A percentile compares a stretch with the other conserved stretches of the same genome.
These are phyloP conservation scores for Rehmannia glutinosa DNA, from an alignment of 257 asterid genomes.

Conservation along the genomic window DNA sequence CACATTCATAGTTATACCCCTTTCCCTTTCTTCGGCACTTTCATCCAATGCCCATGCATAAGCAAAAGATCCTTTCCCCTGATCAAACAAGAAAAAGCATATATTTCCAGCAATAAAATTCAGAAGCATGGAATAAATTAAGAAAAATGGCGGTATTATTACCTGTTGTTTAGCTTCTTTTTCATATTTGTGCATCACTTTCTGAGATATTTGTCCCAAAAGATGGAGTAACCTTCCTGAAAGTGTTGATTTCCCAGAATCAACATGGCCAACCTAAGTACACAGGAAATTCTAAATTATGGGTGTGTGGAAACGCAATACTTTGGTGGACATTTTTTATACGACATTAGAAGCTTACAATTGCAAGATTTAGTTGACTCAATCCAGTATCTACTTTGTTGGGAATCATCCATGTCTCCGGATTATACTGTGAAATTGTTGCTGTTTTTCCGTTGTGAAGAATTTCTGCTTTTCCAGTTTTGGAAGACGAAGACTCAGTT, in stretches of 20 bases:
- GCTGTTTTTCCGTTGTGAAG: constrained; percentile 31
- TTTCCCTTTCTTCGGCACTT: constrained; percentile 95
- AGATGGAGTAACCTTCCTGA: constrained; percentile 94
- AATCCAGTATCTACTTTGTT: constrained; percentile 43
- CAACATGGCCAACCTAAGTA: constrained; percentile 95
- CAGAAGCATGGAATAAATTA: constrained; percentile 1
- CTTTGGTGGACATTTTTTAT: neutral
- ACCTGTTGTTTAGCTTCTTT: constrained; percentile 89
- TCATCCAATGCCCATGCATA: constrained; percentile 99
- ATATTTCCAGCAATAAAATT: constrained; percentile 7
- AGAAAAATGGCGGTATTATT: neutral
- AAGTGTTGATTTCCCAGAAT: constrained; percentile 97
- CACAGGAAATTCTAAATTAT: constrained; percentile 10
- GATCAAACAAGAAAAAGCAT: constrained; percentile 27
- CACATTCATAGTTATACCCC: constrained; percentile 98
- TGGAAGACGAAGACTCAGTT: constrained; percentile 43
- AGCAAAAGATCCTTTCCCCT: constrained; percentile 99
- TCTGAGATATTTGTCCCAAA: constrained; percentile 78
- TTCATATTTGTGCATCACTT: constrained; percentile 78
- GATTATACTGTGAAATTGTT: constrained; percentile 46
- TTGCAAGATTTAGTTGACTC: constrained; percentile 89
- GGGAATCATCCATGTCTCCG: constrained; percentile 74
- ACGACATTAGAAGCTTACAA: constrained; percentile 46
- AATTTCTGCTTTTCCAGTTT: constrained; percentile 37
- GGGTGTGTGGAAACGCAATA: neutral